Conservation (phyloP, 306 rosid genomes). For the Pterocarpus santalinus region DNA sequence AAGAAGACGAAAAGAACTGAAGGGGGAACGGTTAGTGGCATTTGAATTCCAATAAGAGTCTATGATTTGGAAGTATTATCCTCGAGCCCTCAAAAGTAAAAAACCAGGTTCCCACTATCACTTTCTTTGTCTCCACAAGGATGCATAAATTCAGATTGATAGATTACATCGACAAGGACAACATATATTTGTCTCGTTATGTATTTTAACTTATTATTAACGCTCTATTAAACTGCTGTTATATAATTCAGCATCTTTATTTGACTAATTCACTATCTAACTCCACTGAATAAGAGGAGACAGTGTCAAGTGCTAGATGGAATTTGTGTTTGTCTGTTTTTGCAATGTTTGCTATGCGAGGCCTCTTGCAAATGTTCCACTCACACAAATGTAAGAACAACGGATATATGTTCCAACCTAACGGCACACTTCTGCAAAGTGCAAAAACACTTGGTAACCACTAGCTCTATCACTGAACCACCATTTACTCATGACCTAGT, state of each 20-base stretch:
- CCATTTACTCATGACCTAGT: background rate
- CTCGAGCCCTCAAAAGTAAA: slow-evolving; percentile 82
- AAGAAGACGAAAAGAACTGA: slow-evolving; percentile 36
- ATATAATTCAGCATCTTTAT: slow-evolving; percentile 17
- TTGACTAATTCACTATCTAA: slow-evolving; percentile 33
- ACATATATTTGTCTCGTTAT: slow-evolving; percentile 46
- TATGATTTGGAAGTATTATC: slow-evolving; percentile 60
- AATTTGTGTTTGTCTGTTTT: slow-evolving; percentile 27
- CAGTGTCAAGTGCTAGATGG: slow-evolving; percentile 16
- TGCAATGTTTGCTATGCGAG: background rate
- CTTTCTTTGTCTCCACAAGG: slow-evolving; percentile 52
- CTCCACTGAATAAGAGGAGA: slow-evolving; percentile 35
- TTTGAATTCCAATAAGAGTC: slow-evolving; percentile 43
- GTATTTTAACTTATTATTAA: slow-evolving; percentile 15
- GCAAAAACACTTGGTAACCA: background rate
- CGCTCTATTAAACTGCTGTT: slow-evolving; percentile 1
- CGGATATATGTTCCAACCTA: background rate
- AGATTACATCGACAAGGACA: slow-evolving; percentile 22
- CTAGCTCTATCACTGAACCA: background rate
- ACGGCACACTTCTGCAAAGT: background rate
- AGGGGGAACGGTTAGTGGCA: slow-evolving; percentile 12
- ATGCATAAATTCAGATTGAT: slow-evolving; percentile 49
- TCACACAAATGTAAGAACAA: background rate
- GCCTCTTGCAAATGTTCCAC: background rate
- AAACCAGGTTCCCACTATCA: slow-evolving; percentile 49